Base-by-base conservation (phyloP, 208 protist species). In the Trypanosoma mega region DNA sequence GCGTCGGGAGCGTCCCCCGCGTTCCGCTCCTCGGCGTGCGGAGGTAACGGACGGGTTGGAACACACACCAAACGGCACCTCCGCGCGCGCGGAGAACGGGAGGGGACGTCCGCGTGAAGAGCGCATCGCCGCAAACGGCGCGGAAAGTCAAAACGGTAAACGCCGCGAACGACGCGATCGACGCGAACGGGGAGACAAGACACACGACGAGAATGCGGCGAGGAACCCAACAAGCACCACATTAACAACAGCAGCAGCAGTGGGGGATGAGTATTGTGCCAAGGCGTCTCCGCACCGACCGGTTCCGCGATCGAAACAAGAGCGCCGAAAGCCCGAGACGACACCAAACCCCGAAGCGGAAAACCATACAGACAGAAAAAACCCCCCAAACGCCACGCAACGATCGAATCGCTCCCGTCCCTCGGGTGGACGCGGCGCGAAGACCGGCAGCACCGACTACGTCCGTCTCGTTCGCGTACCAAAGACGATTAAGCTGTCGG, bases 391-490 rank as follows among this genome's bases (percentile, higher is more conserved):
- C n/a, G n/a, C n/a, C n/a, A n/a, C n/a, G n/a, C n/a, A n/a, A n/a
- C n/a, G n/a, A n/a, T n/a, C n/a, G n/a, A n/a, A n/a, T n/a, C n/a
- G n/a, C n/a, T n/a, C n/a, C n/a, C n/a, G n/a, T n/a, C n/a, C n/a
- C n/a, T n/a, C n/a, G n/a, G n/a, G n/a, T n/a, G n/a, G n/a, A n/a
- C n/a, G n/a, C n/a, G n/a, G n/a, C n/a, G n/a, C n/a, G 8, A 5
- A 63, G 21, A 69, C 58, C 2, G 63, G 72, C 14, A 62, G 53
- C 27, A 76, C 80, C 5, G 45, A 60, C 1, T 72, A 54, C 41
- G 72, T 79, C 37, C 85, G 85, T 36, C 41, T 89, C 29, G 20
- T 68, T 45, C 57, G 71, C 27, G 87, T 93, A 30, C 82, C 85
- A 18, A 80, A 83, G 68, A 63, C 51, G 14, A 49, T 92, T 3